A percentile compares a stretch with the other conserved stretches of the same genome.
phyloP scores from a whole-genome alignment of 164 flowering plant species.

The Buxus sempervirens region DNA sequence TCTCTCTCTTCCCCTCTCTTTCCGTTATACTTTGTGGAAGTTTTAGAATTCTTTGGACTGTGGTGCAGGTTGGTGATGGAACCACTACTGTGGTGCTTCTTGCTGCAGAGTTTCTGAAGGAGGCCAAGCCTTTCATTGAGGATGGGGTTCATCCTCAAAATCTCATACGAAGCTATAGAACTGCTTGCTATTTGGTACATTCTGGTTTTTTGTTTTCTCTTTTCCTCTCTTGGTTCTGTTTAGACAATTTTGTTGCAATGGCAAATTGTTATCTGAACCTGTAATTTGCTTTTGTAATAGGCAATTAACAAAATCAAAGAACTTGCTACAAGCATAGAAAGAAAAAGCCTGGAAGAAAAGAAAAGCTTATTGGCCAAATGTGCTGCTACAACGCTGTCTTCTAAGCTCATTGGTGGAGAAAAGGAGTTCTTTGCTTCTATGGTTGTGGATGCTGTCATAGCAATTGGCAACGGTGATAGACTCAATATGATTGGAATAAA shows the following conservation, averaged over 20 bases:
- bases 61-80: conserved; percentile 92
- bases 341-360: conserved; percentile 90
- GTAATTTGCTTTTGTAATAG: conserved; percentile 24
- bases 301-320: conserved; percentile 85
- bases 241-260: neutral
- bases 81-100: conserved; percentile 95
- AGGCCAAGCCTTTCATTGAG: conserved; percentile 96
- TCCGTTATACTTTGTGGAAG: neutral
- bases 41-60: conserved; percentile 6
- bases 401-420: conserved; percentile 97
- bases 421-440: conserved; percentile 94
- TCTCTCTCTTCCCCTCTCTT: too few species aligned
- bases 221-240: neutral
- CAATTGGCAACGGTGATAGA: conserved; percentile 84
- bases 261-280: neutral
- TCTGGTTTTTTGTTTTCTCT: too few species aligned
- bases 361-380: conserved; percentile 78
- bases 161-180: conserved; percentile 79
- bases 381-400: conserved; percentile 94
- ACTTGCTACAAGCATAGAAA: conserved; percentile 86
- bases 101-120: conserved; percentile 91
- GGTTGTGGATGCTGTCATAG: conserved; percentile 95
- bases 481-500: conserved; percentile 91
- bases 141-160: conserved; percentile 96
- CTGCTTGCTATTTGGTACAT: conserved; percentile 64